These are phyloP conservation scores for Fusarium sp. DNA, from an alignment of 2,329 filamentous ascomycete species.

Conservation along the genomic window DNA sequence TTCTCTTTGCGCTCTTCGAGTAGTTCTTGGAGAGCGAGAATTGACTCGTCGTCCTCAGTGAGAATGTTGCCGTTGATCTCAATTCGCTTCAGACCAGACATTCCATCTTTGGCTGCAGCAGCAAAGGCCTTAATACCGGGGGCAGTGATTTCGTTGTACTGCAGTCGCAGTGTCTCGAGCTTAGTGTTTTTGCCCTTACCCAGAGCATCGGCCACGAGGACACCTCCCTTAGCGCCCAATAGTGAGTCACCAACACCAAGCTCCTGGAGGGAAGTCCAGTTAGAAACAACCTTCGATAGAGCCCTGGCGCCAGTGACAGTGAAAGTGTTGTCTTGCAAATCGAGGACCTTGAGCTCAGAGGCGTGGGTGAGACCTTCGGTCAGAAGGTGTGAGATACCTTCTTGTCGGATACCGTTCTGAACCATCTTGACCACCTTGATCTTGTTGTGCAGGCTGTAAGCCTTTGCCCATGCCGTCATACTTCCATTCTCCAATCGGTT, in stretches of 20 bases:
- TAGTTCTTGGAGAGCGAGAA: slow-evolving; percentile 76
- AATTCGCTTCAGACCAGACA: slow-evolving; percentile 84
- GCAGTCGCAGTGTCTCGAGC: slow-evolving; percentile 83
- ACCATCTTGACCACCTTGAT: slow-evolving; percentile 95
- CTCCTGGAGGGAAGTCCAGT: slow-evolving; percentile 83
- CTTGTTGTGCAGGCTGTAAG: slow-evolving; percentile 84
- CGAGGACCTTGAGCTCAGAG: slow-evolving; percentile 77
- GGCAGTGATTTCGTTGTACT: slow-evolving; percentile 94
- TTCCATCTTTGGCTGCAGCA: slow-evolving; percentile 72
- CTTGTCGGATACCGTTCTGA: slow-evolving; percentile 95
- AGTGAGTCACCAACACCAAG: slow-evolving; percentile 91
- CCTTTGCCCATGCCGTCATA: slow-evolving; percentile 94
- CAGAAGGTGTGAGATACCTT: slow-evolving; percentile 87
- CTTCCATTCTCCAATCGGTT: slow-evolving; percentile 96
- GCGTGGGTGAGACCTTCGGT: slow-evolving; percentile 81
- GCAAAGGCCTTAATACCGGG: slow-evolving; percentile 79
- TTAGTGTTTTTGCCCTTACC: slow-evolving; percentile 80
- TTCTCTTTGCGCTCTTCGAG: slow-evolving; percentile 84
- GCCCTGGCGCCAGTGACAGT: slow-evolving; percentile 83
- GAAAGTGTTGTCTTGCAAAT: slow-evolving; percentile 98
- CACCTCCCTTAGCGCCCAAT: slow-evolving; percentile 80
- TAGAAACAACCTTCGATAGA: slow-evolving; percentile 78
- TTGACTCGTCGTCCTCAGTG: slow-evolving; percentile 81
- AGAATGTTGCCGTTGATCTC: slow-evolving; percentile 98
- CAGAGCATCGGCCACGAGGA: slow-evolving; percentile 79